Conservation (phyloP, 768 basidiomycete genomes). For the Termitomyces sp. region DNA sequence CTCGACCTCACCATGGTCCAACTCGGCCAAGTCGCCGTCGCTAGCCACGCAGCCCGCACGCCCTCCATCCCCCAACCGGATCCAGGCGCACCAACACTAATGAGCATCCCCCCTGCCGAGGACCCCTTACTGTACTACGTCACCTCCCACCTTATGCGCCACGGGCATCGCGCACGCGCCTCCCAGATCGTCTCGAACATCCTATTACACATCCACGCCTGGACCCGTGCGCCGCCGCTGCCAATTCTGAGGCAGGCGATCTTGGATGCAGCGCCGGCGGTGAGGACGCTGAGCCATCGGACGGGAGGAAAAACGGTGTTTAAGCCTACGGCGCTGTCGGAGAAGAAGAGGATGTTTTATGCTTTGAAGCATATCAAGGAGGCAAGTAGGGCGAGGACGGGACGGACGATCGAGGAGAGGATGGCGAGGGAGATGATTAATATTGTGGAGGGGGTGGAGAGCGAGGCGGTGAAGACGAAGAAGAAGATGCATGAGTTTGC, state of each 20-base stretch:
- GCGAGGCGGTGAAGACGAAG: constrained; percentile 58
- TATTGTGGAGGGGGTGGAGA: constrained; percentile 57
- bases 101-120: constrained; percentile 68
- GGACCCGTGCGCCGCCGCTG: constrained; percentile 76
- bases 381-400: constrained; percentile 54
- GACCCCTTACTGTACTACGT: constrained; percentile 75
- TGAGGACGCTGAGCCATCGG: constrained; percentile 38
- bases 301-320: constrained; percentile 60
- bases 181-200: constrained; percentile 55
- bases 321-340: constrained; percentile 71
- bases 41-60: constrained; percentile 10
- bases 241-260: constrained; percentile 79
- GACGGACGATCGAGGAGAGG: constrained; percentile 61
- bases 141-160: constrained; percentile 55
- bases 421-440: constrained; percentile 78
- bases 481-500: constrained; percentile 63
- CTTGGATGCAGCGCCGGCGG: constrained; percentile 64
- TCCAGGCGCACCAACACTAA: constrained; percentile 19
- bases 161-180: constrained; percentile 67
- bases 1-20: constrained; percentile 18
- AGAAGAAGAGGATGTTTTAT: constrained; percentile 72
- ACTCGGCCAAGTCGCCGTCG: constrained; percentile 13
- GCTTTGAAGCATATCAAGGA: constrained; percentile 74
- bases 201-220: constrained; percentile 68
- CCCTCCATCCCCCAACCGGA: neutral